phyloP scores from a whole-genome alignment of 139 green algal species.

The Nannochloris sp. region DNA sequence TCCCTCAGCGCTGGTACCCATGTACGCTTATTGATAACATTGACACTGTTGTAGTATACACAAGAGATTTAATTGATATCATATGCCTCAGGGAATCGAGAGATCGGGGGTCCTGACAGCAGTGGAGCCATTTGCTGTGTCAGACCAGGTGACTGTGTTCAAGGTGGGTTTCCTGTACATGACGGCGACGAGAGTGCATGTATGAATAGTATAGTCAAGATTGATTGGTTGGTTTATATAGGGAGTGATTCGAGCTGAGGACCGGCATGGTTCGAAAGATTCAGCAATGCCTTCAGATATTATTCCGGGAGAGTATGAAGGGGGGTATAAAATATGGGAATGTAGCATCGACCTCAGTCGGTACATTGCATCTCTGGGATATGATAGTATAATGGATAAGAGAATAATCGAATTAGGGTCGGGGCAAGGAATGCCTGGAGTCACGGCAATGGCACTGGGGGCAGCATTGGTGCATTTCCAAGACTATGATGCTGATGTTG shows the following conservation, averaged over 20 bases:
- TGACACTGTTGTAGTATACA: too few species aligned
- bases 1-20: slow-evolving; percentile 7
- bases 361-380: slow-evolving; percentile 31
- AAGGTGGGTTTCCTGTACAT: too few species aligned
- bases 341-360: slow-evolving; percentile 65
- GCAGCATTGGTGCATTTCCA: slow-evolving; percentile 29
- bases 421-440: slow-evolving; percentile 81
- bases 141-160: too few species aligned
- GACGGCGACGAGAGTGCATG: too few species aligned
- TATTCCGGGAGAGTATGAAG: slow-evolving; percentile 29
- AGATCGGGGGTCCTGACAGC: too few species aligned
- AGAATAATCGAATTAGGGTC: slow-evolving; percentile 83
- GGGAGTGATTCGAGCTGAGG: not conserved
- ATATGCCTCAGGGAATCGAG: too few species aligned
- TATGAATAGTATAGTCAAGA: too few species aligned
- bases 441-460: slow-evolving; percentile 53
- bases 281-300: slow-evolving; percentile 11
- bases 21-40: not conserved
- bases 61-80: too few species aligned
- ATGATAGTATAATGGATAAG: slow-evolving; percentile 31
- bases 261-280: not conserved
- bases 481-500: slow-evolving; percentile 8
- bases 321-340: slow-evolving; percentile 93
- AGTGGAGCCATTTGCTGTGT: too few species aligned
- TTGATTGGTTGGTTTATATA: too few species aligned